phyloP scores from a whole-genome alignment of 345 rosid genomes.

The Populus alba region DNA sequence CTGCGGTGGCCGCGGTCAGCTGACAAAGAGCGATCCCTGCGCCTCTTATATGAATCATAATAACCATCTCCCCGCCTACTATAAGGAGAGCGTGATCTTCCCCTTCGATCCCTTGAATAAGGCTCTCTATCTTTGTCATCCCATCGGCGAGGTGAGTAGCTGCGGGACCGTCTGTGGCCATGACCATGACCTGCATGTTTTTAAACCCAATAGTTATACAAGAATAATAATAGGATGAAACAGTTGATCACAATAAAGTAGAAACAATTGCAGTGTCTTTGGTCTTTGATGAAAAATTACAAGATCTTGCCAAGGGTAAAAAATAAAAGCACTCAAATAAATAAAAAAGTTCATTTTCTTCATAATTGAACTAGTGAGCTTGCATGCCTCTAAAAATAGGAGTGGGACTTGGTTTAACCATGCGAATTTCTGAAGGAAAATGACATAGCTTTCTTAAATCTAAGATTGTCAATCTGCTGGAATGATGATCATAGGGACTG shows the following conservation, averaged over 20 bases:
- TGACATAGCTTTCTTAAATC: not conserved
- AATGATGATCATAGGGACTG: not conserved
- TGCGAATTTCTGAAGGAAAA: not conserved
- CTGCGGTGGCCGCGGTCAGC: conserved; percentile 25
- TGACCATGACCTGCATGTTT: conserved; percentile 31
- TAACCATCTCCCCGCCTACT: conserved; percentile 34
- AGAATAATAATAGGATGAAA: not conserved
- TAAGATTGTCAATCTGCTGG: not conserved
- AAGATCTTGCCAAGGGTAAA: not conserved
- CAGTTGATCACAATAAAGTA: not conserved
- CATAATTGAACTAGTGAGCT: not conserved
- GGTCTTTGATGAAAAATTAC: not conserved
- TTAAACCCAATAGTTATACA: not conserved
- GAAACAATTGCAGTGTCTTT: not conserved
- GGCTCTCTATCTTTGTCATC: conserved; percentile 34
- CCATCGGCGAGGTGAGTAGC: conserved; percentile 48
- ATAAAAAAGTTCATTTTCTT: not conserved
- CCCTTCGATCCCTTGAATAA: conserved; percentile 42
- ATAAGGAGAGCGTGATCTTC: conserved; percentile 50
- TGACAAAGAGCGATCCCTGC: conserved; percentile 34
- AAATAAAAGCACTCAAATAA: not conserved
- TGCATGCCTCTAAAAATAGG: not conserved
- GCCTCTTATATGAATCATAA: conserved; percentile 38
- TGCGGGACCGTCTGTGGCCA: conserved; percentile 43
- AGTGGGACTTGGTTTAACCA: not conserved